Evolutionary conservation across 441 rosid species (phyloP), one percentile per base, ranked within the genome.

Genomic region (Raphanus hybrid): DNA sequence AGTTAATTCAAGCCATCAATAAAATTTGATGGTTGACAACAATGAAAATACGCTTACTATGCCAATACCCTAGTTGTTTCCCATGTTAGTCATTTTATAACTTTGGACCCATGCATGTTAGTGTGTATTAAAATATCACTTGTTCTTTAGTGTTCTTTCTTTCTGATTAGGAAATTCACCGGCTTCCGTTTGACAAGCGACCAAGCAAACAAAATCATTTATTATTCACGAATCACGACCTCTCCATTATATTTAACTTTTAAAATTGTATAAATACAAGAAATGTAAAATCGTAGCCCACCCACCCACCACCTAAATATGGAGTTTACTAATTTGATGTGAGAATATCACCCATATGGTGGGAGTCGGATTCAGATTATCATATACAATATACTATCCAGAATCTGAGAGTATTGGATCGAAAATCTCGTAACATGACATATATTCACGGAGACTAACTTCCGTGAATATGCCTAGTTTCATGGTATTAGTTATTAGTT

Each of bases 41-140:
- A 60, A 29, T 29, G 5, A 34, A 37, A 78, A 78, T 60, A 78
- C 69, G 67, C 5, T 66, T 23, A 72, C 73, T 59, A 37, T 59
- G 43, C 73, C 69, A 72, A 60, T 41, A 61, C 69, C 73, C 74
- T 78, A 78, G 77, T 78, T 78, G 77, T 78, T 72, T 72, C 81
- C 77, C 81, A 78, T 78, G 81, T 78, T 78, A 65, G 73, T 65
- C 68, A 48, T 71, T 62, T 57, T 18, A 43, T 18, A 29, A 65
- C 15, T 34, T 52, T 6, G 73, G 76, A 14, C 81, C 73, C 58
- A 52, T 52, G 58, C 76, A 77, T 77, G 77, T 78, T 78, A 72
- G 64, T 72, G 54, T 52, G 41, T 78, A 73, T 73, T 67, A 78
- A 77, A 54, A 59, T 72, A 78, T 67, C 70, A 73, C 74, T 73